A percentile compares a stretch with the other conserved stretches of the same genome.
Conservation (phyloP, 1,139 yeast species). For the Geotrichum citri-aurantii region DNA sequence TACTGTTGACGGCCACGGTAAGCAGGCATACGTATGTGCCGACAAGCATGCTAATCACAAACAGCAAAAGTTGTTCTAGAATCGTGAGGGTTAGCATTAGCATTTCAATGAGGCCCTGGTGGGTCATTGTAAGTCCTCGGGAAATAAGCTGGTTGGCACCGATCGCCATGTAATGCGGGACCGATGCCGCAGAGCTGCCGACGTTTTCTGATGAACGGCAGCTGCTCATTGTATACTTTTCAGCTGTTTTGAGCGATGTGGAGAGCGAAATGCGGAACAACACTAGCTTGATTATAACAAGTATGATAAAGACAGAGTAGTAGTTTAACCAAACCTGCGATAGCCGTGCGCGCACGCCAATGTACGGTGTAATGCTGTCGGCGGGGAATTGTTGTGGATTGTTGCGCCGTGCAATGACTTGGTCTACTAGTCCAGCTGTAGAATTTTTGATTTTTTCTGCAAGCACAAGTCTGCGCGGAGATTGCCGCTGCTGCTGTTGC, state of each 20-base stretch:
- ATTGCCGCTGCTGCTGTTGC: background rate
- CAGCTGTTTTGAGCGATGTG: slow-evolving; percentile 27
- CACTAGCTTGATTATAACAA: slow-evolving; percentile 34
- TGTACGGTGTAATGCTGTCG: slow-evolving; percentile 26
- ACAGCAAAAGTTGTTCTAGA: slow-evolving; percentile 54
- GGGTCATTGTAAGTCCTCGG: slow-evolving; percentile 43
- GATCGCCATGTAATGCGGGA: slow-evolving; percentile 53
- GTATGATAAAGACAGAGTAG: slow-evolving; percentile 30
- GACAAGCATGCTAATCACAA: slow-evolving; percentile 62
- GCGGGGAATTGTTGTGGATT: slow-evolving; percentile 1
- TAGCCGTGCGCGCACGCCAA: slow-evolving; percentile 33
- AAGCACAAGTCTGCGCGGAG: slow-evolving; percentile 3
- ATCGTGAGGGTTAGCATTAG: slow-evolving; percentile 47
- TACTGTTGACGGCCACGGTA: slow-evolving; percentile 65
- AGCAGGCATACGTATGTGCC: slow-evolving; percentile 85
- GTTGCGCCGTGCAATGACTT: slow-evolving; percentile 2
- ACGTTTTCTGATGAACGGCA: slow-evolving; percentile 47
- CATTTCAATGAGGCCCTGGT: slow-evolving; percentile 41
- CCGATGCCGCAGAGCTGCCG: slow-evolving; percentile 41
- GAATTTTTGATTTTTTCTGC: slow-evolving; percentile 9
- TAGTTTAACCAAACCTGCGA: slow-evolving; percentile 34
- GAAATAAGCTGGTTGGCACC: slow-evolving; percentile 51
- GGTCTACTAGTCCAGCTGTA: background rate
- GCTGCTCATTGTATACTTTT: slow-evolving; percentile 26
- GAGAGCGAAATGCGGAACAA: slow-evolving; percentile 29